A percentile compares a stretch with the other conserved stretches of the same genome.
Conservation (phyloP, 352 stramenopile genomes). For the Pythium phragmiticola region DNA sequence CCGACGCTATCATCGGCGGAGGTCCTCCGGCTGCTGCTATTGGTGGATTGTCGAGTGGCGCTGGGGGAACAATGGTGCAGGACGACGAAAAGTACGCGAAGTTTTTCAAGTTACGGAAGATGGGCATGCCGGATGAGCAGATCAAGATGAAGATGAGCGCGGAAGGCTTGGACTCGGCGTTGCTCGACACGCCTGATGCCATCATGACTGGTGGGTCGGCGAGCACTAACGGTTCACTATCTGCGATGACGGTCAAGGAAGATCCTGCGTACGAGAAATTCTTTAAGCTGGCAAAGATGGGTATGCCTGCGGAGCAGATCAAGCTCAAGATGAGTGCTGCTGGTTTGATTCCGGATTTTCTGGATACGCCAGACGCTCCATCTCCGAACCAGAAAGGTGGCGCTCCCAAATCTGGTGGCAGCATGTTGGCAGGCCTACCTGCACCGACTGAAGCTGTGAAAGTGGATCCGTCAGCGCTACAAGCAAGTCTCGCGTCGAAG, state of each 20-base stretch:
- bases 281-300: slow-evolving; percentile 94
- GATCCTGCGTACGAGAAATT: slow-evolving; percentile 94
- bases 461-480: slow-evolving; percentile 57
- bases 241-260: slow-evolving; percentile 85
- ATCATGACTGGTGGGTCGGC: slow-evolving; percentile 48
- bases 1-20: slow-evolving; percentile 50
- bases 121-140: slow-evolving; percentile 93
- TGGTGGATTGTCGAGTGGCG: slow-evolving; percentile 30
- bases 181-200: slow-evolving; percentile 90
- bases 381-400: slow-evolving; percentile 61
- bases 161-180: slow-evolving; percentile 87
- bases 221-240: neutral
- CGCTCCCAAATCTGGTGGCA: slow-evolving; percentile 17
- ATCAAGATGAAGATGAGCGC: slow-evolving; percentile 95
- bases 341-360: slow-evolving; percentile 56
- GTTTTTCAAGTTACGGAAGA: slow-evolving; percentile 96
- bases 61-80: slow-evolving; percentile 46
- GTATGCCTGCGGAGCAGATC: slow-evolving; percentile 88
- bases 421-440: slow-evolving; percentile 56
- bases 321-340: slow-evolving; percentile 91
- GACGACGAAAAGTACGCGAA: slow-evolving; percentile 88
- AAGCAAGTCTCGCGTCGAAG: slow-evolving; percentile 60
- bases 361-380: slow-evolving; percentile 71
- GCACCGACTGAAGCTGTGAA: slow-evolving; percentile 66
- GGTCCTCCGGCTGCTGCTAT: too few species aligned